Conservation (phyloP, 2,329 filamentous ascomycete genomes). For the Anisogramma anomala region DNA sequence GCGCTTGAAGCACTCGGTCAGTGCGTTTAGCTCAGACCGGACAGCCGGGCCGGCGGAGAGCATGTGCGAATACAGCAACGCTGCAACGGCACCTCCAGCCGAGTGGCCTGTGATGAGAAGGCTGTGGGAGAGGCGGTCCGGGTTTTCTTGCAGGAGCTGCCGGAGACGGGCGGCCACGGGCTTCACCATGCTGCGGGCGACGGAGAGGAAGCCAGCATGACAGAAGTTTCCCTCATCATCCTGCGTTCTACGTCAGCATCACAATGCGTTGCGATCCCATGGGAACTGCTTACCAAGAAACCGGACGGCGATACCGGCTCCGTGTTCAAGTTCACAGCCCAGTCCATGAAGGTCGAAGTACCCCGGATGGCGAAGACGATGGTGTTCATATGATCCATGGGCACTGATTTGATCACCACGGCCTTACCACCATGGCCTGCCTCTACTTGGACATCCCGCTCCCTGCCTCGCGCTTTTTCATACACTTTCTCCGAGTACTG, state of each 20-base stretch:
- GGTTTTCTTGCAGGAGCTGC: slow-evolving; percentile 60
- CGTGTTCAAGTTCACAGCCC: slow-evolving; percentile 70
- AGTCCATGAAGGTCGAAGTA: slow-evolving; percentile 70
- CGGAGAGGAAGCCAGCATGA: slow-evolving; percentile 68
- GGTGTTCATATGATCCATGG: slow-evolving; percentile 64
- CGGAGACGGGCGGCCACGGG: slow-evolving; percentile 62
- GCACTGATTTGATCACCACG: slow-evolving; percentile 72
- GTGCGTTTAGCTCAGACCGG: slow-evolving; percentile 55
- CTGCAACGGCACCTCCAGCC: slow-evolving; percentile 73
- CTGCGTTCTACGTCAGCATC: slow-evolving; percentile 17
- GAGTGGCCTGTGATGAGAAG: slow-evolving; percentile 79
- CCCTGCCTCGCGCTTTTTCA: slow-evolving; percentile 46
- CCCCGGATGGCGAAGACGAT: slow-evolving; percentile 79
- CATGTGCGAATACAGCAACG: slow-evolving; percentile 74
- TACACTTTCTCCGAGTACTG: slow-evolving; percentile 70
- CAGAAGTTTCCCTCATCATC: slow-evolving; percentile 69
- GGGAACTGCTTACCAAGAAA: slow-evolving; percentile 43
- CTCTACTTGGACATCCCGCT: slow-evolving; percentile 57
- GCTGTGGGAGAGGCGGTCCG: slow-evolving; percentile 51
- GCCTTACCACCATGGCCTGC: slow-evolving; percentile 67
- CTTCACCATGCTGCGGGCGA: slow-evolving; percentile 62
- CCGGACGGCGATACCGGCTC: slow-evolving; percentile 52
- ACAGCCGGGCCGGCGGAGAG: slow-evolving; percentile 43
- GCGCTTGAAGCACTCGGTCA: slow-evolving; percentile 62
- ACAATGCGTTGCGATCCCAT: slow-evolving; percentile 5